Evolutionary conservation across 2,329 filamentous ascomycete species (phyloP), one percentile per base, ranked within the genome.

Genomic region (Claviceps monticola): DNA sequence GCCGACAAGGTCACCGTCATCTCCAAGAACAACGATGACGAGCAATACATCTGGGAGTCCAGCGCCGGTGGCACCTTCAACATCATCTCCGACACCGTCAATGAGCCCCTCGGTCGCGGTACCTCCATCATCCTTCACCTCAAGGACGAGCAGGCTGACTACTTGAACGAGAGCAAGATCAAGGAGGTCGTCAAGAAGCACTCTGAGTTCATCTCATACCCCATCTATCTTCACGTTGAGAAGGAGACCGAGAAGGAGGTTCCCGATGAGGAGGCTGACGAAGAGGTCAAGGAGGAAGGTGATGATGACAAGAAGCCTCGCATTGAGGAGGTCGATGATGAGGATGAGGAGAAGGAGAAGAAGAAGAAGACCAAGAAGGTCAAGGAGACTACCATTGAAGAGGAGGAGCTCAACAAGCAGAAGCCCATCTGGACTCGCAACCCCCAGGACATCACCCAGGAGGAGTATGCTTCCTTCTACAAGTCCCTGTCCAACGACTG

Each of bases 171-270:
- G 86, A 80, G 80, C 80, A 93, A 91, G 82, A 86, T 98, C 80
- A 98, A 98, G 87, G 93, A 98, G 81, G 91, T 98, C 61, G 90
- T 98, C 80, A 97, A 97, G 89, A 98, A 98, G 88, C 93, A 98
- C 86, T 97, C 93, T 69, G 93, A 98, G 79, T 98, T 98, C 82
- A 98, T 98, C 79, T 97, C 93, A 49, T 98, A 98, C 82, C 93
- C 93, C 68, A 98, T 98, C 85, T 98, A 96, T 82, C 91, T 98
- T 62, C 93, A 98, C 78, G 90, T 98, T 68, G 75, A 86, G 72
- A 98, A 98, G 86, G 93, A 98, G 87, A 90, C 84, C 60, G 93
- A 98, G 87, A 96, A 81, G 66, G 93, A 98, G 80, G 89, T 97
- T 58, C 91, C 91, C 58, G 93, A 97, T 69, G 91, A 97, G 79